Percentiles rank a stretch among this genome's conserved stretches.
Conservation (phyloP, 1,284 basidiomycete species). For the Anthracocystis walkeri region DNA sequence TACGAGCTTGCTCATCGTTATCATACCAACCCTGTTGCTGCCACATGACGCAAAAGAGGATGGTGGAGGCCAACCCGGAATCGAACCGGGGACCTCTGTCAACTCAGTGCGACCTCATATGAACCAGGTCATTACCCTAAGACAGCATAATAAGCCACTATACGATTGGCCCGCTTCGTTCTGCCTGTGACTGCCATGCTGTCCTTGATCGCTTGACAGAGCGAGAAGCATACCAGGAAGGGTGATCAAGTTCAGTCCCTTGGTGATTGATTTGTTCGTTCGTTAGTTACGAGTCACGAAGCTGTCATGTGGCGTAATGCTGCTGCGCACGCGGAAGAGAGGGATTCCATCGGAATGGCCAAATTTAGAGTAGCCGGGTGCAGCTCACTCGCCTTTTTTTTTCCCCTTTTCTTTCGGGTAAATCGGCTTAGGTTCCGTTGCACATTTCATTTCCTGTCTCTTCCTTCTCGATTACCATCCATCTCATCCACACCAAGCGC, state of each 20-base stretch:
- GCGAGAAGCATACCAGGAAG: too few relatives aligned
- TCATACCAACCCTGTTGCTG: too few relatives aligned
- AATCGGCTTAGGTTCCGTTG: background rate
- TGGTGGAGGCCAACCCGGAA: conserved; percentile 48
- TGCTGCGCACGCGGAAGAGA: conserved; percentile 1
- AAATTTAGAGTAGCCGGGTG: background rate
- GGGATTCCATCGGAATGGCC: background rate
- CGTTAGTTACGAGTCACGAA: background rate
- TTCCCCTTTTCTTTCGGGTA: background rate
- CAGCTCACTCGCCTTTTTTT: background rate
- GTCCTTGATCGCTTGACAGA: too few relatives aligned
- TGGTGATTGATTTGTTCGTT: too few relatives aligned
- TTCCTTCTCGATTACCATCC: background rate
- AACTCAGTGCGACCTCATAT: conserved; percentile 31
- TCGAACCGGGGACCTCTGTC: conserved; percentile 58
- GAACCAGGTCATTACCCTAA: conserved; percentile 30
- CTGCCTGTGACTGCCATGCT: too few relatives aligned
- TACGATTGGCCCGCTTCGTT: conserved; percentile 45
- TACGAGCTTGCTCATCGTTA: too few relatives aligned
- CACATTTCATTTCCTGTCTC: background rate
- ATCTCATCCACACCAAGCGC: background rate
- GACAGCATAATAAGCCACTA: conserved; percentile 61
- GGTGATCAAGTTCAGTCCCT: too few relatives aligned
- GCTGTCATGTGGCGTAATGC: conserved; percentile 4
- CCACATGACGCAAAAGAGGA: too few relatives aligned